Evolutionary conservation across 2,329 filamentous ascomycete species (phyloP), one percentile per base, ranked within the genome.

Genomic region (Paramyrothecium roridum): DNA sequence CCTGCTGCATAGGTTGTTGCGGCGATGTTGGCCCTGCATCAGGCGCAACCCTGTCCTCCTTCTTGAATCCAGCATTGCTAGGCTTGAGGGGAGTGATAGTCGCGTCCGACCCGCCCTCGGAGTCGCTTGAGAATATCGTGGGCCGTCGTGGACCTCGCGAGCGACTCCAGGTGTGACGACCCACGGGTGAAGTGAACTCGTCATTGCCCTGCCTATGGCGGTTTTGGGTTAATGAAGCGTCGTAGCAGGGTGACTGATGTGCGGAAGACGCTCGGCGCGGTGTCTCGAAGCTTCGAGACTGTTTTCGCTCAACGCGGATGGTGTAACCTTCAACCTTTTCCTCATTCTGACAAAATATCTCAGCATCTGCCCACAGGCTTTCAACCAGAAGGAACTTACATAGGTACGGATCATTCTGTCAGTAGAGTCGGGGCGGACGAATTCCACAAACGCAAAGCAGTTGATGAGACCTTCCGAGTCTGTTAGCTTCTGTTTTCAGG

Each of bases 391-490:
- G 13, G 33, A 17, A 67, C 73, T 70, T 66, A 78, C 77, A 56
- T 73, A 59, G 12, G 59, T 57, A 30, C 62, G 59, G 13, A 76
- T 67, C 0, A 74, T 72, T 21, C 66, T 54, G 19, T 76, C 73
- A 8, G 73, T 71, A 40, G 68, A 61, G 53, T 76, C 69, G 3
- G 69, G 67, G 3, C 68, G 67, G 3, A 56, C 58, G 52, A 74
- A 79, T 60, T 78, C 75, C 4, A 79, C 66, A 51, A 75, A 75
- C 1, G 67, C 72, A 54, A 68, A 73, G 12, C 63, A 64, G 20
- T 58, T 63, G 13, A 55, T 56, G 16, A 54, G 51, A n/a, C 48
- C 67, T 64, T 43, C 19, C 21, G 34, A 13, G 37, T n/a, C 1
- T 13, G 23, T 67, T 49, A 66, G 61, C 43, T 58, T 21, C 34